These are phyloP conservation scores for Calycina herbarum DNA, from an alignment of 2,329 filamentous ascomycete genomes.

Conservation along the genomic window DNA sequence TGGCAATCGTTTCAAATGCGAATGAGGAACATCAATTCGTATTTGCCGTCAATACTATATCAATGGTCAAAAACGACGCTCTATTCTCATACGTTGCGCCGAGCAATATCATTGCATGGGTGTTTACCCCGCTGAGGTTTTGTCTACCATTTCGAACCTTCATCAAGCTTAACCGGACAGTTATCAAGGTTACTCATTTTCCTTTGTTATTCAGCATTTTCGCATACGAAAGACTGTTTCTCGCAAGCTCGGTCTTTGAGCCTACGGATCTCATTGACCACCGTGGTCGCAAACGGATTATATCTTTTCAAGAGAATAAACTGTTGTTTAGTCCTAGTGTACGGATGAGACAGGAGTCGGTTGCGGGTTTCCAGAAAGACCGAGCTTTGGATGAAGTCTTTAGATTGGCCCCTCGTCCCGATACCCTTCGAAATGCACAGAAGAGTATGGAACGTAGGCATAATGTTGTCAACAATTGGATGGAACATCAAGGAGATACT, in stretches of 20 bases:
- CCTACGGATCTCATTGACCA: slow-evolving; percentile 84
- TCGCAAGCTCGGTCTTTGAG: slow-evolving; percentile 75
- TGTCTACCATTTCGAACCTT: slow-evolving; percentile 78
- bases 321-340: slow-evolving; percentile 71
- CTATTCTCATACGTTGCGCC: slow-evolving; percentile 93
- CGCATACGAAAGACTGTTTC: slow-evolving; percentile 77
- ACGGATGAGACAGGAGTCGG: slow-evolving; percentile 79
- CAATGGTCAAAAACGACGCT: slow-evolving; percentile 97
- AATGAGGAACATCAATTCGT: slow-evolving; percentile 91
- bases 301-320: slow-evolving; percentile 55
- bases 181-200: slow-evolving; percentile 90
- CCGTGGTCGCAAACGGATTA: slow-evolving; percentile 48
- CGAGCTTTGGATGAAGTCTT: slow-evolving; percentile 91
- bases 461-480: slow-evolving; percentile 86
- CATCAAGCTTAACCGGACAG: slow-evolving; percentile 80
- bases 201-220: slow-evolving; percentile 86
- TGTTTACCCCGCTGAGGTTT: slow-evolving; percentile 80
- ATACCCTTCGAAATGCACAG: slow-evolving; percentile 59
- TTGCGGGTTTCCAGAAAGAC: slow-evolving; percentile 87
- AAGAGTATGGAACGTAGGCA: slow-evolving; percentile 65
- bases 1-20: slow-evolving; percentile 90
- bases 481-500: slow-evolving; percentile 66
- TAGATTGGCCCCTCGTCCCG: slow-evolving; percentile 63
- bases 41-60: slow-evolving; percentile 95
- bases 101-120: slow-evolving; percentile 87